Conservation (phyloP, 306 rosid genomes). For the Malus orientalis region DNA sequence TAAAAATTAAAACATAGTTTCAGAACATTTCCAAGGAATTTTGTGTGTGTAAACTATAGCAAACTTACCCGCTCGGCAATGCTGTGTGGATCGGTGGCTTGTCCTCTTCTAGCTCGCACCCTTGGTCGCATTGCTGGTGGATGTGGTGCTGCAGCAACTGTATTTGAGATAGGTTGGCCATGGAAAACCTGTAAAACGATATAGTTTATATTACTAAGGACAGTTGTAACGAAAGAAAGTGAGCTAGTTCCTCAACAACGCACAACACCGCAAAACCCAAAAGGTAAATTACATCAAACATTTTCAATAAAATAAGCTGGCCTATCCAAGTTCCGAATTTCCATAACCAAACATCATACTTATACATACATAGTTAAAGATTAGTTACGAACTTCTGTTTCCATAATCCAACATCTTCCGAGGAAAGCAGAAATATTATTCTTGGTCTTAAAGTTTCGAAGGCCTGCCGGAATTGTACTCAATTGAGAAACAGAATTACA, state of each 20-base stretch:
- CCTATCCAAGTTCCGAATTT: not conserved
- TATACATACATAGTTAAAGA: not conserved
- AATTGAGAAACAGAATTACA: not conserved
- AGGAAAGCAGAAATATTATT: not conserved
- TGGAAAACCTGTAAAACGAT: slow-evolving; percentile 58
- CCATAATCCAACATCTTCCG: not conserved
- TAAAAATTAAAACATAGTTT: not conserved
- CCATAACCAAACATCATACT: not conserved
- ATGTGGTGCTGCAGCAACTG: slow-evolving; percentile 58
- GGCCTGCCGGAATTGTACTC: not conserved
- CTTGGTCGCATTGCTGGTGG: slow-evolving; percentile 96
- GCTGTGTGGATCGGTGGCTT: slow-evolving; percentile 99
- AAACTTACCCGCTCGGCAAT: slow-evolving; percentile 88
- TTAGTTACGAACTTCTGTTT: not conserved
- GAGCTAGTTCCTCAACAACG: not conserved
- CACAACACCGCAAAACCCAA: not conserved
- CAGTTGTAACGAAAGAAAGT: not conserved
- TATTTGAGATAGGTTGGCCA: slow-evolving; percentile 63
- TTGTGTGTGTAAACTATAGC: not conserved
- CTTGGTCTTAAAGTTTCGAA: not conserved
- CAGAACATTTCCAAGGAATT: not conserved
- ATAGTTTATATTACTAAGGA: slow-evolving; percentile 5
- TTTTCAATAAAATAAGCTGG: not conserved
- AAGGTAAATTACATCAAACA: not conserved
- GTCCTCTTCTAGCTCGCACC: slow-evolving; percentile 96